Evolutionary conservation across 805 yeast genomes (phyloP), one percentile per base, ranked within the genome.

Genomic region (Wickerhamiella sergipiensis): DNA sequence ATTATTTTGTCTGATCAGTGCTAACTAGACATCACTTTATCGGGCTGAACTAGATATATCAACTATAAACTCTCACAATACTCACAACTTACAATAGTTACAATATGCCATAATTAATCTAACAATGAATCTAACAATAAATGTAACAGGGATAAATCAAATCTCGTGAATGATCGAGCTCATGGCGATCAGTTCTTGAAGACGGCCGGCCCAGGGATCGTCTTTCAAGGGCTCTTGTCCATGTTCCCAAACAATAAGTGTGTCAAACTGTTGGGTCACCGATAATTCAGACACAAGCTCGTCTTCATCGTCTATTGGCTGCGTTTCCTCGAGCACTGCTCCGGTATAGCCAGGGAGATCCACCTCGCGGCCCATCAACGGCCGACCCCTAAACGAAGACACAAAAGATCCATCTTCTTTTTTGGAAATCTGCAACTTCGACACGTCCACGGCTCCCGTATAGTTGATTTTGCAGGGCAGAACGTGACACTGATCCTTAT

Each of bases 1-100:
- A 67, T 72, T 70, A 70, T 71, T 72, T 71, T 73, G 78, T 85
- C 80, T 85, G 17, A 17, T n/a, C 40, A 36, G 80, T 50, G 53
- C 55, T 53, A 59, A 54, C 63, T 58, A 59, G 59, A 5, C 38
- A 31, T 12, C 38, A 24, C n/a, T n/a, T n/a, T n/a, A n/a, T n/a
- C n/a, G n/a, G n/a, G n/a, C n/a, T n/a, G n/a, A 24, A 24, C 26
- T 6, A 8, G 26, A 24, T 6, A 24, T 6, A 24, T 5, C 5
- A 24, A 24, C 5, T 24, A 24, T 24, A 24, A 24, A 8, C 8
- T 24, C 5, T 6, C 8, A 24, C 26, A 24, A 5, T 24, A 24
- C 8, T 6, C 26, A 24, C 8, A 24, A 24, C 5, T 8, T 24
- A 24, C 8, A 24, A 24, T n/a, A n/a, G n/a, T n/a, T n/a, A n/a